Evolutionary conservation across 1,139 yeast genomes (phyloP), one percentile per base, ranked within the genome.

Genomic region (Scheffersomyces insectosa): DNA sequence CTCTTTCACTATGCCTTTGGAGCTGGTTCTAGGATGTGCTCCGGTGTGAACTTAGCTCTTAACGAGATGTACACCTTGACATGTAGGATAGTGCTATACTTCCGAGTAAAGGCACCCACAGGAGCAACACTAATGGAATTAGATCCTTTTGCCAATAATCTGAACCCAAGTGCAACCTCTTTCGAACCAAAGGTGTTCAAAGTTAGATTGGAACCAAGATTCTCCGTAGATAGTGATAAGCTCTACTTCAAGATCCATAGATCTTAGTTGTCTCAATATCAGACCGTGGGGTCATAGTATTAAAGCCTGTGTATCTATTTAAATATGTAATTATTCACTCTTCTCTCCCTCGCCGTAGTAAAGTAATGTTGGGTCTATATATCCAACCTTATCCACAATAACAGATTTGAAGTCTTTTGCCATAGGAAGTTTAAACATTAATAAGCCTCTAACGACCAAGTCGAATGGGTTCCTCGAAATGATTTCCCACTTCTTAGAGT

Each of bases 401-500:
- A 84, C 78, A 0, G 87, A 77, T 54, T 79, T 77, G 36, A 70
- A 69, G 13, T 72, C 72, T 41, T 72, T 72, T 37, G 81, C 75
- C 51, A 91, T 72, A 1, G 95, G 93, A 40, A 91, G 70, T 43
- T 78, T 80, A 63, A 93, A 91, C 60, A 80, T 82, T 62, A 91
- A 74, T 15, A 84, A 83, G 0, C 99, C 99, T 37, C 96, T 74
- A 2, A 91, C 74, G 25, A 90, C 86, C 54, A 91, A 70, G 49
- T 90, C 97, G 63, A 91, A 91, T 10, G 97, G 96, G 57, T 88
- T 82, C 50, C 82, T 80, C 20, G 87, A 82, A 14, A 93, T 81
- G 15, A 75, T 70, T 42, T 80, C 79, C 99, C 99, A 91, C 58
- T 82, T 81, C 57, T 68, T 73, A 45, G 75, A 76, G 47, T 75